These are phyloP conservation scores for Cenchrus americanus DNA, from an alignment of 176 grass and related monocot species.

Conservation along the genomic window DNA sequence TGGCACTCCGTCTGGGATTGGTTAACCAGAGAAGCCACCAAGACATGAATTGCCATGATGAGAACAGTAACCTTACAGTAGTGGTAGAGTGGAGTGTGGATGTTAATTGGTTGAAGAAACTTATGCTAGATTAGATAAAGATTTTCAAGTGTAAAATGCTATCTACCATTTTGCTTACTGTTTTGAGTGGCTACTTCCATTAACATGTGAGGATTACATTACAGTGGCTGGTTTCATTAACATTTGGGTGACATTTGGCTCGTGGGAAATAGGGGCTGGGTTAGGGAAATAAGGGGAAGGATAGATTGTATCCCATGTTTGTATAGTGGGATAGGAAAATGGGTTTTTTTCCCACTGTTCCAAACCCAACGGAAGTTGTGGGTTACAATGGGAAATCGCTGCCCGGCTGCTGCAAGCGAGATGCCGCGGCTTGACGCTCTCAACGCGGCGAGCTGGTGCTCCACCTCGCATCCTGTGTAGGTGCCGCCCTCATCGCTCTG, in stretches of 20 bases:
- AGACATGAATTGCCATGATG: not conserved
- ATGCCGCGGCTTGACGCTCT: too few species aligned
- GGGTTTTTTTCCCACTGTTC: too few species aligned
- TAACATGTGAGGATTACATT: not conserved
- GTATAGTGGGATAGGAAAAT: too few species aligned
- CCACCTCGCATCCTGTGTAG: too few species aligned
- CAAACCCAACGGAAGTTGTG: too few species aligned
- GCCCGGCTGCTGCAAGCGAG: too few species aligned
- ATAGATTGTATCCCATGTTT: too few species aligned
- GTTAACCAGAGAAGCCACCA: not conserved
- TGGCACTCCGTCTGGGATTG: constrained; percentile 7
- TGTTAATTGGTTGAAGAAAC: constrained; percentile 17
- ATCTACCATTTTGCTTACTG: not conserved
- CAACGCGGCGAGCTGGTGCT: too few species aligned
- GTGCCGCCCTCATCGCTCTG: too few species aligned
- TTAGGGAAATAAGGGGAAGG: too few species aligned
- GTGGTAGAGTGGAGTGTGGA: not conserved
- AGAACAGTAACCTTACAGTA: not conserved
- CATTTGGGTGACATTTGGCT: not conserved
- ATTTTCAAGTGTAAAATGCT: not conserved
- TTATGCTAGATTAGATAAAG: not conserved
- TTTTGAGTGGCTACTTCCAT: not conserved
- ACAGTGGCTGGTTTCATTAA: not conserved
- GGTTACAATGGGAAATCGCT: too few species aligned
- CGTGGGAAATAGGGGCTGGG: too few species aligned